Evolutionary conservation across 73 alveolate species (phyloP), one percentile per base, ranked within the genome.

Genomic region (Halteria grandinella): DNA sequence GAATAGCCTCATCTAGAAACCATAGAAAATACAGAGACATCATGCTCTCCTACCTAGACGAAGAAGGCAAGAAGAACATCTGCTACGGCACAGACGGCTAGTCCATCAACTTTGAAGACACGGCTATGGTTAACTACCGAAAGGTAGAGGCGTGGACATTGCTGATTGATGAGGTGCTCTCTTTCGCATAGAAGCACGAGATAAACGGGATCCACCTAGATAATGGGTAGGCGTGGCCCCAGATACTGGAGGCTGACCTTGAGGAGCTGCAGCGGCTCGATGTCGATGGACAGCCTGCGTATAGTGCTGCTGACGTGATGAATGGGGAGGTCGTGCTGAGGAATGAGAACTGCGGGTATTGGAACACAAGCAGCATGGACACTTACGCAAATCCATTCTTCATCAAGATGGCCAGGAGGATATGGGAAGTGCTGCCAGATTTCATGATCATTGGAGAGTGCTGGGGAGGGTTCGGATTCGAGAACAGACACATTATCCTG

Each of bases 11-110:
- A 17, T 60, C 91, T 28, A 94, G 96, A 63, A 85, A 89, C 31
- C 92, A 92, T 85, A 79, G 95, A 69, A 93, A 90, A 75, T 97
- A 97, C 73, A 94, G 93, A 85, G 81, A 94, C 40, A 64, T 89
- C 31, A 55, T 93, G 49, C 92, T 97, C 36, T 81, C 86, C 66
- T 82, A 91, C 47, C 59, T 95, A 47, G 98, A 96, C 88, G 86
- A 91, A 45, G 54, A 85, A 83, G 99, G 99, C 12, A 90, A 69
- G 44, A 48, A 49, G 51, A 88, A 89, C 60, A 82, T 96, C 20
- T 93, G 95, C 72, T 94, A 93, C 90, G 99, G 99, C 23, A 87
- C 99, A 36, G 99, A 95, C 69, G 99, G 99, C 25, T 76, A 95
- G 69, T 81, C 95, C 44, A 55, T 89, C 27, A 79, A 78, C 72